phyloP scores from a whole-genome alignment of 2,329 filamentous ascomycete species.

The Dactylellina cionopaga region DNA sequence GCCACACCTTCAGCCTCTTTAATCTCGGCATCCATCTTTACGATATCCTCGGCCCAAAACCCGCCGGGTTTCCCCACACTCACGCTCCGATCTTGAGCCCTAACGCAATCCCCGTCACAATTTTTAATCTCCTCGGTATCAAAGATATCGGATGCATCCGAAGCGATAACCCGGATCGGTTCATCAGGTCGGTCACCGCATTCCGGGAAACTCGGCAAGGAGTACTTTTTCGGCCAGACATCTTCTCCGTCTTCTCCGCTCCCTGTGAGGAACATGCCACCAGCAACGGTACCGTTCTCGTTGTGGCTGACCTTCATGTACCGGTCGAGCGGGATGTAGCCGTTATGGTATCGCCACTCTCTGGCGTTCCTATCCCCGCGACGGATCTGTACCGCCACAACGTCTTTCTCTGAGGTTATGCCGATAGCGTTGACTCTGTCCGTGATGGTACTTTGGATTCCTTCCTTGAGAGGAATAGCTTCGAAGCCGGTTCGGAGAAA shows the following conservation, averaged over 20 bases:
- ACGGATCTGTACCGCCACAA: conserved; percentile 44
- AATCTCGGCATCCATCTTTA: conserved; percentile 26
- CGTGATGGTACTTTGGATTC: conserved; percentile 10
- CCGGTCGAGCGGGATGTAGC: conserved; percentile 31
- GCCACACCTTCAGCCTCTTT: conserved; percentile 32
- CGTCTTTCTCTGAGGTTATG: conserved; percentile 12
- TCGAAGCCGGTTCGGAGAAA: conserved; percentile 41
- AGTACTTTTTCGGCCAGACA: conserved; percentile 31
- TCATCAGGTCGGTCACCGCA: not conserved
- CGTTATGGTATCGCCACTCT: conserved; percentile 40
- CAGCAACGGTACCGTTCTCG: conserved; percentile 15
- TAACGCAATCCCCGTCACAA: conserved; percentile 14
- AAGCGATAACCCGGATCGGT: conserved; percentile 35
- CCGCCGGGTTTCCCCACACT: conserved; percentile 38
- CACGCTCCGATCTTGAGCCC: conserved; percentile 36
- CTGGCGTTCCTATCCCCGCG: conserved; percentile 28
- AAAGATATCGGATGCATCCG: conserved; percentile 42
- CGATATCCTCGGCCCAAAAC: conserved; percentile 43
- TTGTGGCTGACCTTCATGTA: conserved; percentile 37
- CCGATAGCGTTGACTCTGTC: conserved; percentile 20
- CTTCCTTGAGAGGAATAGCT: conserved; percentile 13
- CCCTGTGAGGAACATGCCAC: not conserved
- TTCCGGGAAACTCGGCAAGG: conserved; percentile 32
- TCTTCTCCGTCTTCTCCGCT: not conserved
- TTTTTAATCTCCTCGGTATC: conserved; percentile 17